A percentile compares a stretch with the other conserved stretches of the same genome.
Evolutionary conservation across 106 monocot genomes (phyloP).

Genomic region (Platanthera zijinensis): DNA sequence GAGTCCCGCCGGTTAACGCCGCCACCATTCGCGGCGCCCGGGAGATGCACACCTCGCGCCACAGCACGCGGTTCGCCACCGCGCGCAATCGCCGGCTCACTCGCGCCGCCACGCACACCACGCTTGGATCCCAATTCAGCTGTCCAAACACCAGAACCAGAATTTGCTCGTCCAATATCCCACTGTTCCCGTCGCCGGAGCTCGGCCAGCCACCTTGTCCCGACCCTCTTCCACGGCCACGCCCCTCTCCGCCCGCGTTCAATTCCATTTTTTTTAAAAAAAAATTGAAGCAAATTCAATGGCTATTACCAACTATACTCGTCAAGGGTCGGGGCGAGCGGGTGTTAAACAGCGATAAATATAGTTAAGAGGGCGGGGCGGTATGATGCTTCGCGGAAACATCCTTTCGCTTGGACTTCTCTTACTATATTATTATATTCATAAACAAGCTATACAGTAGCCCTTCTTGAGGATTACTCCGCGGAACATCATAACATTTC

Average conservation of each 20-base stretch:
- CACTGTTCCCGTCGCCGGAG: conserved; percentile 21
- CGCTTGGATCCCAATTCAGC: conserved; percentile 57
- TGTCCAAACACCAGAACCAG: conserved; percentile 48
- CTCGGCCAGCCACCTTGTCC: not conserved
- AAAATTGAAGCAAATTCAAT: not conserved
- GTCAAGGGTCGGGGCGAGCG: too few species aligned
- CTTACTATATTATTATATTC: too few species aligned
- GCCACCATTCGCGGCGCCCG: conserved; percentile 54
- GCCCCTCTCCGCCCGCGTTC: not conserved
- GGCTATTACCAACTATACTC: too few species aligned
- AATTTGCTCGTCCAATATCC: conserved; percentile 52
- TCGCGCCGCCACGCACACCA: conserved; percentile 34
- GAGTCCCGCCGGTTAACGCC: not conserved
- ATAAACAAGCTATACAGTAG: too few species aligned
- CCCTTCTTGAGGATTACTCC: too few species aligned
- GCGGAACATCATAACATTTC: too few species aligned
- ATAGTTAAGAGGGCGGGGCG: too few species aligned
- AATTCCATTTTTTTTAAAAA: too few species aligned
- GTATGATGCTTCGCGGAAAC: too few species aligned
- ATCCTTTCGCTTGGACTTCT: too few species aligned
- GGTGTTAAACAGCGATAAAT: too few species aligned
- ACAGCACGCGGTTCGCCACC: conserved; percentile 52
- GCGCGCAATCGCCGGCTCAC: conserved; percentile 61
- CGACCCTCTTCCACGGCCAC: not conserved
- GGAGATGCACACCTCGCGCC: conserved; percentile 62